Conservation (phyloP, 768 basidiomycete species). For the Rubroboletus satanas region DNA sequence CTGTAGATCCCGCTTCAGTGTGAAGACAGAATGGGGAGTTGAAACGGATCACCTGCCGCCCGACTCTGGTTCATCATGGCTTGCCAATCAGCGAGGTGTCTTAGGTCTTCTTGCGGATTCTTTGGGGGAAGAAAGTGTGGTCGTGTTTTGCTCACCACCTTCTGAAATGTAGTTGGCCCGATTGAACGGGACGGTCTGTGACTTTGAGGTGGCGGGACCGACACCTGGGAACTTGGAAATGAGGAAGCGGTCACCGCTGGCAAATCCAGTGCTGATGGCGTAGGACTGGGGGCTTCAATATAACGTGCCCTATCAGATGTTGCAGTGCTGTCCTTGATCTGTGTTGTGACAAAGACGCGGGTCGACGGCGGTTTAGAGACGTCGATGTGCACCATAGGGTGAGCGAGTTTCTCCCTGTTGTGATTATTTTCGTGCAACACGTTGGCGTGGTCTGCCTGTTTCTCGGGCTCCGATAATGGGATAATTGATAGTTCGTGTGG, state of each 20-base stretch:
- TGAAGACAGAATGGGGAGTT: neutral
- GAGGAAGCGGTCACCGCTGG: constrained; percentile 30
- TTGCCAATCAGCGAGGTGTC: constrained; percentile 83
- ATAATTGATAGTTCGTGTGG: constrained; percentile 22
- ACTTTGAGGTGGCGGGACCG: constrained; percentile 14
- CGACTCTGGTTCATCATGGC: constrained; percentile 84
- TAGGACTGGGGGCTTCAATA: neutral
- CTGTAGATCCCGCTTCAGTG: constrained; percentile 33
- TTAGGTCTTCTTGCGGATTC: constrained; percentile 66
- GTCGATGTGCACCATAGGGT: constrained; percentile 45
- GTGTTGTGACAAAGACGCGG: constrained; percentile 24
- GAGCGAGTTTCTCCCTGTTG: constrained; percentile 17
- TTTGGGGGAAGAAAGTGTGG: constrained; percentile 86
- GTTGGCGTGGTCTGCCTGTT: neutral
- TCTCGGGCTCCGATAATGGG: constrained; percentile 19
- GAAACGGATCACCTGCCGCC: constrained; percentile 49
- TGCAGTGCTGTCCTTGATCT: neutral
- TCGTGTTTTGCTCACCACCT: constrained; percentile 80
- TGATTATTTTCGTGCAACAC: constrained; percentile 1
- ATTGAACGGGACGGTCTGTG: constrained; percentile 50
- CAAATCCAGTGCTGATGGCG: constrained; percentile 17
- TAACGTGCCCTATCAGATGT: neutral
- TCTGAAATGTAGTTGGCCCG: constrained; percentile 72
- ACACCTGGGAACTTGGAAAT: constrained; percentile 20
- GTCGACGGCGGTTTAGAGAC: constrained; percentile 34